Evolutionary conservation across 1,284 basidiomycete genomes (phyloP).

Genomic region (Cystobasidium pallidum): DNA sequence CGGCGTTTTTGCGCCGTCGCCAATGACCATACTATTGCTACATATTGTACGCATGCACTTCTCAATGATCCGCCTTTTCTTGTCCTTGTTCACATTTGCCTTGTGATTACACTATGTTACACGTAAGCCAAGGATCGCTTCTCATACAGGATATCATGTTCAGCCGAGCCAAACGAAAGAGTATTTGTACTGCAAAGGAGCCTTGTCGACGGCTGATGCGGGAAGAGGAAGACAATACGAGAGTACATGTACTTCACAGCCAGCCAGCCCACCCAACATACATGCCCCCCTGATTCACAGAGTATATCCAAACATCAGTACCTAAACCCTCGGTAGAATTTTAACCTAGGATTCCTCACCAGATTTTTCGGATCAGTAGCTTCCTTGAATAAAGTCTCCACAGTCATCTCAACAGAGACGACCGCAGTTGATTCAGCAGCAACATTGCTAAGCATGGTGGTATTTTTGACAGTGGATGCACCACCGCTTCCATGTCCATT

Average conservation of each 20-base stretch:
- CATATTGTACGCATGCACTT: neutral
- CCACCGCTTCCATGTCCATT: constrained; percentile 60
- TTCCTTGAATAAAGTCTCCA: constrained; percentile 85
- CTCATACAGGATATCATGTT: no score
- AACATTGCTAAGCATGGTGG: neutral
- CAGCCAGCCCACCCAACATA: constrained; percentile 8
- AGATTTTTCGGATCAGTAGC: constrained; percentile 74
- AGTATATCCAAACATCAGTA: neutral
- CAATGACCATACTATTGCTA: neutral
- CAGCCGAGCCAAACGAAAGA: no score
- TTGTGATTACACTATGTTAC: no score
- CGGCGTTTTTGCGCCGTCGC: neutral
- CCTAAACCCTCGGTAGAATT: no score
- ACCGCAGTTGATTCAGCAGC: constrained; percentile 55
- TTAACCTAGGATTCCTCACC: no score
- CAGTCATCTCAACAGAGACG: constrained; percentile 78
- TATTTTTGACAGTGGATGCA: neutral
- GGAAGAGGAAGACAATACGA: no score
- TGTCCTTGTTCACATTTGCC: no score
- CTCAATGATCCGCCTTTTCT: no score
- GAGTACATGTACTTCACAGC: neutral
- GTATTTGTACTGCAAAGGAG: no score
- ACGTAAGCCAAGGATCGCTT: no score
- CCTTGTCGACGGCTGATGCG: no score
- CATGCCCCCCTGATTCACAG: constrained; percentile 21